A percentile compares a stretch with the other conserved stretches of the same genome.
Conservation (phyloP, 495 filamentous ascomycete species). For the Penicillium argentinense region DNA sequence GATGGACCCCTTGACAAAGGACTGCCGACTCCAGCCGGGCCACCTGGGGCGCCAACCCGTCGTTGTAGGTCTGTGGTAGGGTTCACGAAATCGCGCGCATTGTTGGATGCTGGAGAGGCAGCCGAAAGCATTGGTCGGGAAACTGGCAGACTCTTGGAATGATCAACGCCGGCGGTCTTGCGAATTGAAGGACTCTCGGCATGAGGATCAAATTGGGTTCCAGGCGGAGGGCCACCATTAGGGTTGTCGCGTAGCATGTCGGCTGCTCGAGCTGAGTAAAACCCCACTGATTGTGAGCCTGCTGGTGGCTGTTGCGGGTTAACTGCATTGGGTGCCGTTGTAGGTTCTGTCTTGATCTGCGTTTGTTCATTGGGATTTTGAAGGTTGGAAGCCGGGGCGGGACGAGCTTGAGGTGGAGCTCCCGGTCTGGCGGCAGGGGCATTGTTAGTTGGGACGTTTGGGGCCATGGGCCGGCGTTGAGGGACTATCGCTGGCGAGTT, state of each 20-base stretch:
- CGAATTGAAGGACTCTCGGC: constrained; percentile 83
- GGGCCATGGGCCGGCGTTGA: constrained; percentile 21
- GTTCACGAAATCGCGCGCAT: constrained; percentile 59
- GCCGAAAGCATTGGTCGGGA: constrained; percentile 40
- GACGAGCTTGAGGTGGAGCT: constrained; percentile 21
- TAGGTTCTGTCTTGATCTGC: constrained; percentile 29
- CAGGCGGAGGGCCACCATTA: constrained; percentile 42
- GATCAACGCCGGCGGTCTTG: constrained; percentile 87
- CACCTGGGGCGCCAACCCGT: constrained; percentile 71
- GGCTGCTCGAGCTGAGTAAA: constrained; percentile 76
- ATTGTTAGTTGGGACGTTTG: constrained; percentile 18
- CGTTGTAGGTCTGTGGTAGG: constrained; percentile 66
- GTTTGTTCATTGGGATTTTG: constrained; percentile 17
- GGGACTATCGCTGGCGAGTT: constrained; percentile 17
- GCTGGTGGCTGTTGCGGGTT: constrained; percentile 31
- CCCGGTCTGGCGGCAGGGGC: constrained; percentile 21
- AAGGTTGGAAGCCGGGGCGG: constrained; percentile 6
- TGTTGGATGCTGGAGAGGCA: constrained; percentile 20
- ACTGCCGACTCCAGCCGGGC: constrained; percentile 26
- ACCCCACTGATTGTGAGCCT: constrained; percentile 54
- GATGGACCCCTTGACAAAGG: constrained; percentile 40
- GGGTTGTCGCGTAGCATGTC: constrained; percentile 47
- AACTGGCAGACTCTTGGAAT: constrained; percentile 68
- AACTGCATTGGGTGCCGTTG: constrained; percentile 23
- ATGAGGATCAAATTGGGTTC: constrained; percentile 74